Base-by-base conservation (phyloP, 2,329 filamentous ascomycete genomes). In the Botrytis fragariae region DNA sequence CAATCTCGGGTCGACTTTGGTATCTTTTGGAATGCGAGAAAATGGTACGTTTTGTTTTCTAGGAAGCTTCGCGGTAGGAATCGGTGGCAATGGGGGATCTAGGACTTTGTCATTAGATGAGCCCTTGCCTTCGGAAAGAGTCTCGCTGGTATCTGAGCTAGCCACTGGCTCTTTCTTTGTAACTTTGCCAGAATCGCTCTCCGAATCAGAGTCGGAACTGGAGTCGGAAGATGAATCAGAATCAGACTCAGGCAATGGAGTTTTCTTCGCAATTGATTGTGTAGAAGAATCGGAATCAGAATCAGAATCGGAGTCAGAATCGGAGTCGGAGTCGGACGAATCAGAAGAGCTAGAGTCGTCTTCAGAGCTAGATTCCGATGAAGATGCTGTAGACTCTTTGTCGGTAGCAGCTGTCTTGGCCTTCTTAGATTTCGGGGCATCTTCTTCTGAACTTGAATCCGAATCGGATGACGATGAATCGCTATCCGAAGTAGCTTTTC, bases 1-100 rank as follows among this genome's bases (percentile, higher is more conserved):
- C 78, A 94, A 91, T 79, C 85, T 88, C 35, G 88, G 86, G 79
- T 94, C 91, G 73, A 93, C 92, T 75, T 84, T 84, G 78, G 89
- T 88, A 81, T 91, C 88, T 82, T 88, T 90, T 80, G 89, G 89
- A 81, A 93, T 93, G 79, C 91, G 93, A 75, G 89, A 97, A 85
- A 93, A 98, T 77, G 88, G 94, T 82, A 87, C 87, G 81, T 87
- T 91, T 76, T 84, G 86, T 83, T 86, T 84, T 84, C 87, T 88
- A 72, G 74, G 74, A 32, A 63, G 69, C 44, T 77, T 81, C 4
- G 79, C 72, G 45, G 81, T 75, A 64, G 80, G 80, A 63, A 80
- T 81, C 72, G 77, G 80, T 54, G 82, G 80, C 29, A 83, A 79
- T 29, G 76, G 80, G 73, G 76, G 80, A 68, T 78, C 82, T 78